Percentiles rank a stretch among this genome's conserved stretches.
Conservation (phyloP, 805 yeast genomes). For the Suhomyces kilbournensis region DNA sequence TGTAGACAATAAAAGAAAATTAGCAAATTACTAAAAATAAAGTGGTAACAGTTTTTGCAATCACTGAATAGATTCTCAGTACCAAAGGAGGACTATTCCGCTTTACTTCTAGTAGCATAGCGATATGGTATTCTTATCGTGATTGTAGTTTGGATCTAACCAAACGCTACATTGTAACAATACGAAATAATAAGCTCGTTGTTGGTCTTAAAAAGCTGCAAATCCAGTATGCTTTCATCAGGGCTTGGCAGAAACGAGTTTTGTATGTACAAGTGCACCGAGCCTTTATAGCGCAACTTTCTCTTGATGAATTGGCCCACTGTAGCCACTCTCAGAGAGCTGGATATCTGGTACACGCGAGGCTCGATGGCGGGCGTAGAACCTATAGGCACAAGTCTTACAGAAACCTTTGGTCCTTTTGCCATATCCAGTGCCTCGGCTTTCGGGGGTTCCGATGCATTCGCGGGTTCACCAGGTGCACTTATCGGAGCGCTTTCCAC, state of each 20-base stretch:
- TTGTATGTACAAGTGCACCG: constrained; percentile 33
- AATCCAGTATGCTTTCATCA: constrained; percentile 35
- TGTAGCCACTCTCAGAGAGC: constrained; percentile 46
- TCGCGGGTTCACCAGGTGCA: neutral
- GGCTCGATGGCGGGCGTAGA: constrained; percentile 52
- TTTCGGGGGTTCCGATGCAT: neutral
- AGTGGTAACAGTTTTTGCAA: no score
- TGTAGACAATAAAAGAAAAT: no score
- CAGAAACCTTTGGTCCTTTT: constrained; percentile 26
- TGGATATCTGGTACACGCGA: constrained; percentile 46
- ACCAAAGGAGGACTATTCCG: no score
- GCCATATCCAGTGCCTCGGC: neutral
- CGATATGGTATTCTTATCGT: no score
- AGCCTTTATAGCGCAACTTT: constrained; percentile 21
- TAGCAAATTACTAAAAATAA: neutral
- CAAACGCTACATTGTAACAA: constrained; percentile 41
- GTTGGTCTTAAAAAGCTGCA: constrained; percentile 28
- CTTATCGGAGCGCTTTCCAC: neutral
- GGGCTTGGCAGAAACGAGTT: constrained; percentile 43
- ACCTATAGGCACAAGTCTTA: constrained; percentile 61
- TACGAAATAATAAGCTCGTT: constrained; percentile 38
- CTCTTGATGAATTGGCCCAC: constrained; percentile 44
- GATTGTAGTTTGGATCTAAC: no score
- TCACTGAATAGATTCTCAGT: no score
- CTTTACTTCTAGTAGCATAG: no score